A percentile compares a stretch with the other conserved stretches of the same genome.
phyloP scores from a whole-genome alignment of 2,329 filamentous ascomycete genomes.

The Byssothecium circinans region DNA sequence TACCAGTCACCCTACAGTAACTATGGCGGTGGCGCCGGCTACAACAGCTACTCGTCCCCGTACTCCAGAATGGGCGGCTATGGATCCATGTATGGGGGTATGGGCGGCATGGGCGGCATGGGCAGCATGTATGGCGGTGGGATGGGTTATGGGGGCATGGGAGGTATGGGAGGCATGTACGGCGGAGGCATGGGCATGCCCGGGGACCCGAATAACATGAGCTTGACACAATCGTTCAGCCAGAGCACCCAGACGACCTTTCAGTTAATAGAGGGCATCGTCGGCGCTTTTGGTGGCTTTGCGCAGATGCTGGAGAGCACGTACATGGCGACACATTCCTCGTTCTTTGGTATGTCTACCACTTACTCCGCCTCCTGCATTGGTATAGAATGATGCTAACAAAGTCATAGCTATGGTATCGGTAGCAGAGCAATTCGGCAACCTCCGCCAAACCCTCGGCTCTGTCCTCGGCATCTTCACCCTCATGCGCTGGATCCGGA shows the following conservation, averaged over 20 bases:
- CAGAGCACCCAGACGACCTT: slow-evolving; percentile 96
- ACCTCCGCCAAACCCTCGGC: slow-evolving; percentile 87
- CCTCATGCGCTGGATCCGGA: slow-evolving; percentile 90
- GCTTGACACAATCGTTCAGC: slow-evolving; percentile 90
- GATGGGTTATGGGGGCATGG: slow-evolving; percentile 43
- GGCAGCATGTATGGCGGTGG: slow-evolving; percentile 45
- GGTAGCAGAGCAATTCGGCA: slow-evolving; percentile 95
- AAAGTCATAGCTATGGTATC: slow-evolving; percentile 77
- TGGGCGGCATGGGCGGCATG: slow-evolving; percentile 43
- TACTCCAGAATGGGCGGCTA: slow-evolving; percentile 56
- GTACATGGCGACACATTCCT: slow-evolving; percentile 99
- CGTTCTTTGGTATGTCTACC: slow-evolving; percentile 80
- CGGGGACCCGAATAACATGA: slow-evolving; percentile 80
- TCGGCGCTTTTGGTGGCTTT: slow-evolving; percentile 94
- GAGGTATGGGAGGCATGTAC: slow-evolving; percentile 46
- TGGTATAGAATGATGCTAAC: slow-evolving; percentile 14
- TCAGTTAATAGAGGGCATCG: slow-evolving; percentile 96
- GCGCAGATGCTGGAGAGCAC: slow-evolving; percentile 99
- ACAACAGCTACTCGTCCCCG: slow-evolving; percentile 57
- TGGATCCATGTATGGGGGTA: slow-evolving; percentile 50
- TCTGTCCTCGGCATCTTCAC: slow-evolving; percentile 96
- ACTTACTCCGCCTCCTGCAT: no score
- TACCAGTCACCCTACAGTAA: slow-evolving; percentile 53
- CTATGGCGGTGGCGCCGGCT: slow-evolving; percentile 44
- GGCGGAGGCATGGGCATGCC: slow-evolving; percentile 54